phyloP scores from a whole-genome alignment of 768 basidiomycete genomes.

The Boletus coccyginus region DNA sequence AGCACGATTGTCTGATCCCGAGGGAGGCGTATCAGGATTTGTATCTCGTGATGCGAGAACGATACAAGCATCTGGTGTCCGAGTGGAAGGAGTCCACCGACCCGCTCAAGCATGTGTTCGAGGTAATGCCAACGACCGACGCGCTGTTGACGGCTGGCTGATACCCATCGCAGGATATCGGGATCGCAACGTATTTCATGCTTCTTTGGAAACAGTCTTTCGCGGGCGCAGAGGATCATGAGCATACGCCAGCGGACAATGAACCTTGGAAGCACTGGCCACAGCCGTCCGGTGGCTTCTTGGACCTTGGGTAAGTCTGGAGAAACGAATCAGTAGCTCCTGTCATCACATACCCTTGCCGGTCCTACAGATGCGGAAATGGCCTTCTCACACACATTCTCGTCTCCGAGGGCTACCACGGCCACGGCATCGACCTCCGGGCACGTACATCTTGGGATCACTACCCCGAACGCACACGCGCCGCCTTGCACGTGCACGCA shows the following conservation, averaged over 20 bases:
- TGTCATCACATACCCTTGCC: background rate
- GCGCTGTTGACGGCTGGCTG: background rate
- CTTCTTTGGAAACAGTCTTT: constrained; percentile 85
- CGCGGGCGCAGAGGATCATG: background rate
- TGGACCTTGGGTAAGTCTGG: constrained; percentile 75
- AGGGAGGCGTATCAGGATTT: constrained; percentile 85
- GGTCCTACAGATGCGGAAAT: constrained; percentile 72
- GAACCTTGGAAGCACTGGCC: constrained; percentile 72
- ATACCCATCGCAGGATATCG: constrained; percentile 66
- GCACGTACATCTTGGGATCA: constrained; percentile 80
- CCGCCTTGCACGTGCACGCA: constrained; percentile 60
- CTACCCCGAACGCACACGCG: constrained; percentile 65
- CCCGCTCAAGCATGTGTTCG: constrained; percentile 87
- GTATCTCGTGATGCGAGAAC: constrained; percentile 82
- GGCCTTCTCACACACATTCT: constrained; percentile 91
- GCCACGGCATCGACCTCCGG: constrained; percentile 84
- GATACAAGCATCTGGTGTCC: constrained; percentile 72
- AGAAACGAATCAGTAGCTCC: background rate
- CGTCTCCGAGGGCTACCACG: constrained; percentile 75
- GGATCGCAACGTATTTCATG: constrained; percentile 91
- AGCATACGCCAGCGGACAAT: background rate
- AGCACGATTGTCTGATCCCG: constrained; percentile 76
- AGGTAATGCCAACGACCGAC: constrained; percentile 44
- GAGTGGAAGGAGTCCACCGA: constrained; percentile 83
- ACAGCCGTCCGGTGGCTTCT: constrained; percentile 78